Base-by-base conservation (phyloP, 805 yeast genomes). In the Saturnispora bothae region DNA sequence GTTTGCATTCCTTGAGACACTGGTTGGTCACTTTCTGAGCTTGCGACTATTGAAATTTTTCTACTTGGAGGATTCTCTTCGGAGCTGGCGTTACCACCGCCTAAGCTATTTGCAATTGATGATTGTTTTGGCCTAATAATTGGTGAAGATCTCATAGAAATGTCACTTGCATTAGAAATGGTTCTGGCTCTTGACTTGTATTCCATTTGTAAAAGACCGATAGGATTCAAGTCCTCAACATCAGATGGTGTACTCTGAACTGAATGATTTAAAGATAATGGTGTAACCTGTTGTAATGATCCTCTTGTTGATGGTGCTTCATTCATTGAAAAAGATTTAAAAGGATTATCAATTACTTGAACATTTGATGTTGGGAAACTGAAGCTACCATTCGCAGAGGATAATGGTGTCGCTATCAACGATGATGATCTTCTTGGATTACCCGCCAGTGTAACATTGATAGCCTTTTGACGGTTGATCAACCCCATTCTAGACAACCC, bases 401-500 rank as follows among this genome's bases (percentile, higher is more conserved):
- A 34, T 5, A 32, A n/a, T 18, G 42, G 34, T 8, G 43, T 34
- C 1, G 38, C 36, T n/a, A 30, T 16, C 10, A 40, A 14, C 10
- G 42, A 38, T 17, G 39, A 39, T 3, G 35, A 9, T 5, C 38
- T 30, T 13, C 38, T 17, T 10, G 39, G 18, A 7, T 40, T 43
- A 23, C 43, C 39, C 12, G 33, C 19, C 12, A 31, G 20, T 15
- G 38, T 34, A 14, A 45, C 43, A 17, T 33, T 39, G 12, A 43
- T 34, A 12, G 41, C 49, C 50, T 71, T 68, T 52, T 86, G 95
- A 57, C 96, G 75, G 28, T 85, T 80, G 27, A 85, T 73, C 31
- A 88, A 71, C 22, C 96, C 96, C 67, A 86, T 77, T 53, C 94
- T 68, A 7, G 95, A 83, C 31, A 92, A 68, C 1, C 98, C 99